Conservation (phyloP, 305 asterid species). For the Fraxinus nigra region DNA sequence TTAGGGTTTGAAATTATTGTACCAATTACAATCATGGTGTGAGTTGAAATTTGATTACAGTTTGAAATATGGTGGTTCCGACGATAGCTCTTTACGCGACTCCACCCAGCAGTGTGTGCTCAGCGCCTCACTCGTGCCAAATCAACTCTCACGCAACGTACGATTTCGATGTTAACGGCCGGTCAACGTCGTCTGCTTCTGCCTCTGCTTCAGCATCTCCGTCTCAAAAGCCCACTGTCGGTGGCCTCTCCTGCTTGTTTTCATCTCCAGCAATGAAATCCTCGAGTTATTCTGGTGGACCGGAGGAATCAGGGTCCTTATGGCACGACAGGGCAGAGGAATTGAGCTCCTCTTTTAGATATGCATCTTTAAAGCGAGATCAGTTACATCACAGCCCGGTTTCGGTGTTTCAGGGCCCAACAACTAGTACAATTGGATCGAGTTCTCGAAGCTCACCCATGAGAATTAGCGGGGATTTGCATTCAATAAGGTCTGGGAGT, state of each 20-base stretch:
- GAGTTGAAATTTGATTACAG: conserved; percentile 13
- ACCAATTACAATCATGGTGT: background rate
- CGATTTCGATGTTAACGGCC: conserved; percentile 60
- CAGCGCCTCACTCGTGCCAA: conserved; percentile 58
- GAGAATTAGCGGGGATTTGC: no score
- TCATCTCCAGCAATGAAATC: no score
- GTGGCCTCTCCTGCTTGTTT: conserved; percentile 33
- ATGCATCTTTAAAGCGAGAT: no score
- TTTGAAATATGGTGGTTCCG: conserved; percentile 40
- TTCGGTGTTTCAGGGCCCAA: no score
- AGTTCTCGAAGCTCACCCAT: no score
- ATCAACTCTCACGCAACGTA: conserved; percentile 63
- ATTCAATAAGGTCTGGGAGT: no score
- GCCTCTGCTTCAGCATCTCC: conserved; percentile 61
- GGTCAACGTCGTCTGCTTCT: conserved; percentile 45
- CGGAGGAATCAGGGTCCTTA: no score
- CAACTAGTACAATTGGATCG: no score
- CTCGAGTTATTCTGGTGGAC: no score
- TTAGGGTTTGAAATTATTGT: conserved; percentile 15
- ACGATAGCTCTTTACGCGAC: conserved; percentile 77
- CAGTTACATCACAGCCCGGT: no score
- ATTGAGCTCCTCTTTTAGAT: no score
- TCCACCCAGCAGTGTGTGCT: conserved; percentile 69
- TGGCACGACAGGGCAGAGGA: no score
- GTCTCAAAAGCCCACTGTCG: conserved; percentile 57